These are phyloP conservation scores for Thalassiosira sp. DNA, from an alignment of 352 stramenopile species.

Conservation along the genomic window DNA sequence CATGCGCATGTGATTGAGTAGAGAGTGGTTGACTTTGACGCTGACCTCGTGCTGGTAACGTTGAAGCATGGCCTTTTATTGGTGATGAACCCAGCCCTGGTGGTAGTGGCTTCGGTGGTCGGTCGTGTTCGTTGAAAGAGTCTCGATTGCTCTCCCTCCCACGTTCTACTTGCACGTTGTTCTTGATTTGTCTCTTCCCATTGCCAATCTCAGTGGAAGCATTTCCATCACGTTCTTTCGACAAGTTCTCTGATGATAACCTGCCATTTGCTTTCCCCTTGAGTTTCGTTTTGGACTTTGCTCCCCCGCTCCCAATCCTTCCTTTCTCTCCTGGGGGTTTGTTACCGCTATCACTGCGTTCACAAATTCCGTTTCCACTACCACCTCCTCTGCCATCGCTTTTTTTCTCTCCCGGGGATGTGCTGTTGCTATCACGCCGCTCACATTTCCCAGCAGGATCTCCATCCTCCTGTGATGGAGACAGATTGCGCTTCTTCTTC, in stretches of 20 bases:
- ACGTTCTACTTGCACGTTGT: neutral
- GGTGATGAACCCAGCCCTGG: slow-evolving; percentile 8
- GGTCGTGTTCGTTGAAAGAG: slow-evolving; percentile 3
- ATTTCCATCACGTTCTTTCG: slow-evolving; percentile 12
- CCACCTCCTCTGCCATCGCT: neutral
- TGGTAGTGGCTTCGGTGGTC: slow-evolving; percentile 1
- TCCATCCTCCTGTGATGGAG: slow-evolving; percentile 3
- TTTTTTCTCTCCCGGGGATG: neutral
- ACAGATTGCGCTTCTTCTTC: slow-evolving; percentile 42
- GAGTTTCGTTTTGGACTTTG: slow-evolving; percentile 15
- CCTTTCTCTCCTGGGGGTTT: neutral
- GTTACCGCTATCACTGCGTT: neutral
- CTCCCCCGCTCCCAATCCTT: neutral
- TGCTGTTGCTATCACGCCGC: neutral
- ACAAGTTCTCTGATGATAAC: slow-evolving; percentile 11
- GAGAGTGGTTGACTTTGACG: neutral
- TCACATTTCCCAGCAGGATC: neutral
- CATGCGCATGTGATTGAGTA: neutral
- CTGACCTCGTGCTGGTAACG: neutral
- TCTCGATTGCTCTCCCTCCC: neutral
- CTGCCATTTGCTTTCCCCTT: slow-evolving; percentile 35
- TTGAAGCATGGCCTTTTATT: neutral
- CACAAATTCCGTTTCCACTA: slow-evolving; percentile 10
- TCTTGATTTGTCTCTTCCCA: slow-evolving; percentile 15
- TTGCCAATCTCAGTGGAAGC: neutral